Conservation (phyloP, 2,329 filamentous ascomycete genomes). For the Phaeosphaeria sp. region DNA sequence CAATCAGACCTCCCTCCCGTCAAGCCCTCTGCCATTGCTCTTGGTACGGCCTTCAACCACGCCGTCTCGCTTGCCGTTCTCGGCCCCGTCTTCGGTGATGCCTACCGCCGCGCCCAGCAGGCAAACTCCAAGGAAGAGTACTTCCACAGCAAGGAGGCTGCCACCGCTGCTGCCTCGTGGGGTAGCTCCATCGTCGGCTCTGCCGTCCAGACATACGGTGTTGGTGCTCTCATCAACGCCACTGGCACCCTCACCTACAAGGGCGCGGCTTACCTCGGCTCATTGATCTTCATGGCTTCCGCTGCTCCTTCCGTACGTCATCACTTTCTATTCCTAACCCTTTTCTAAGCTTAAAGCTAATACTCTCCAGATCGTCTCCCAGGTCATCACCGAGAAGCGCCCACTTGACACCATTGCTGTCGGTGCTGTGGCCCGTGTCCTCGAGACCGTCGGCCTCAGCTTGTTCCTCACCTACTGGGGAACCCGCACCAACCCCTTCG, state of each 20-base stretch:
- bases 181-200: constrained; percentile 89
- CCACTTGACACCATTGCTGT: constrained; percentile 89
- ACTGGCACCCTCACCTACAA: constrained; percentile 96
- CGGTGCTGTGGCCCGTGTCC: constrained; percentile 79
- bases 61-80: constrained; percentile 86
- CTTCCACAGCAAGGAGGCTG: constrained; percentile 89
- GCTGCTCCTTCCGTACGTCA: constrained; percentile 81
- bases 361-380: constrained; percentile 73
- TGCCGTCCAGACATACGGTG: constrained; percentile 85
- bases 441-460: constrained; percentile 92
- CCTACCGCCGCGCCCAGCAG: constrained; percentile 89
- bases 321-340: too few species aligned
- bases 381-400: constrained; percentile 89
- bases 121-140: constrained; percentile 98
- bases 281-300: constrained; percentile 88
- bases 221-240: constrained; percentile 85
- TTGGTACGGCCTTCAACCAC: constrained; percentile 96
- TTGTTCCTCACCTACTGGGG: constrained; percentile 98
- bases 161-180: constrained; percentile 85
- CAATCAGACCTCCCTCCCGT: constrained; percentile 74
- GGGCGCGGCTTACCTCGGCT: constrained; percentile 92
- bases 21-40: constrained; percentile 96
- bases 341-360: constrained; percentile 23
- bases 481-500: constrained; percentile 90
- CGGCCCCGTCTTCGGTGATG: constrained; percentile 88